phyloP scores from a whole-genome alignment of 176 grass and related monocot species.

The Aegilops speltoides region DNA sequence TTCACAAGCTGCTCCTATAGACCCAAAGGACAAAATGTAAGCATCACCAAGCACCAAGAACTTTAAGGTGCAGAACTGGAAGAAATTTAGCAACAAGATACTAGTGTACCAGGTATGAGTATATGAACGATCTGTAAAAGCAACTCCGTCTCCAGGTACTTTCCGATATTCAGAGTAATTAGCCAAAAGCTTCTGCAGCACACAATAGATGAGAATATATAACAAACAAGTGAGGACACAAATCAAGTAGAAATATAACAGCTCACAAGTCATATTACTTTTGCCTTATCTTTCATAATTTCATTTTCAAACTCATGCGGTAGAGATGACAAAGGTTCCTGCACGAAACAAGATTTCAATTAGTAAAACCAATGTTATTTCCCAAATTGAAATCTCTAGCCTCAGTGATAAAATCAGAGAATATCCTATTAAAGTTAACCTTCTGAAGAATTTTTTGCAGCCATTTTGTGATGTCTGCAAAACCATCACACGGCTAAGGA shows the following conservation, averaged over 20 bases:
- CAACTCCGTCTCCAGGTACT: neutral
- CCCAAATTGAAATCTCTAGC: neutral
- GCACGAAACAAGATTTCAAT: neutral
- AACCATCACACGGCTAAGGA: no score
- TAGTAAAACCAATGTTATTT: neutral
- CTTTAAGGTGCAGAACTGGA: neutral
- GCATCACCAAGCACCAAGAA: neutral
- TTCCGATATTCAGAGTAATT: constrained; percentile 6
- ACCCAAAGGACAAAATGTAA: neutral
- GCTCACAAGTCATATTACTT: neutral
- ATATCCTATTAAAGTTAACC: neutral
- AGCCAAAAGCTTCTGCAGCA: neutral
- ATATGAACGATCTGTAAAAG: neutral
- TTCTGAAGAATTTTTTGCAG: neutral
- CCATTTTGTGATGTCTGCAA: neutral
- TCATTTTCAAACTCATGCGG: neutral
- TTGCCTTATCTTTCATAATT: neutral
- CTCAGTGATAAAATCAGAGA: neutral
- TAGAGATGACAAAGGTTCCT: neutral
- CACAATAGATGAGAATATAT: neutral
- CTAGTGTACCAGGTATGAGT: neutral
- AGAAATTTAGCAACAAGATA: neutral
- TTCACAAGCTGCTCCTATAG: neutral
- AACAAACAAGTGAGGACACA: neutral
- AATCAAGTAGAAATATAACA: neutral